These are phyloP conservation scores for Russula virescens DNA, from an alignment of 768 basidiomycete genomes.

Conservation along the genomic window DNA sequence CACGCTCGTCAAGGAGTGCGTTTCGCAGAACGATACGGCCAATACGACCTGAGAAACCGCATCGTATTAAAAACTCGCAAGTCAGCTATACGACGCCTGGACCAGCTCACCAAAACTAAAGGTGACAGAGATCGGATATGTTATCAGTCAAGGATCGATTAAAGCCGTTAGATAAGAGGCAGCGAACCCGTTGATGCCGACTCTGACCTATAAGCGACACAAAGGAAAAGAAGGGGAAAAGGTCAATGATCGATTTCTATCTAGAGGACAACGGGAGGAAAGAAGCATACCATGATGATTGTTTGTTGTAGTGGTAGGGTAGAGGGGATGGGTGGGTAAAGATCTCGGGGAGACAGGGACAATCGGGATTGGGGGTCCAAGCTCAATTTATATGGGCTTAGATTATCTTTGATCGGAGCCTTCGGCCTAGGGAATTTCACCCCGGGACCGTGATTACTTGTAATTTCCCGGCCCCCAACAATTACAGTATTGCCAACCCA, in stretches of 20 bases:
- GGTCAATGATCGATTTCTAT: neutral
- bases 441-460: neutral
- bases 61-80: neutral
- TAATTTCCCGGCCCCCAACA: neutral
- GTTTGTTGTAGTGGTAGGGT: neutral
- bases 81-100: neutral
- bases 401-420: constrained; percentile 20
- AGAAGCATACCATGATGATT: neutral
- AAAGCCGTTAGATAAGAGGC: constrained; percentile 20
- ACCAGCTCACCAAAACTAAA: constrained; percentile 60
- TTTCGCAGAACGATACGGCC: constrained; percentile 98
- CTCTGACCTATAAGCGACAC: constrained; percentile 52
- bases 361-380: constrained; percentile 6
- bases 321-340: neutral
- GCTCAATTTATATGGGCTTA: neutral
- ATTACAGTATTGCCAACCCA: no score
- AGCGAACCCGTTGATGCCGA: constrained; percentile 92
- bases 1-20: constrained; percentile 67
- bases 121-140: constrained; percentile 20
- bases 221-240: neutral
- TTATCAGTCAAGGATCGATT: constrained; percentile 13
- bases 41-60: constrained; percentile 72
- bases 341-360: constrained; percentile 1
- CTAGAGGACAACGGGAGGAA: neutral
- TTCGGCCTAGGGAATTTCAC: constrained; percentile 2